Base-by-base conservation (phyloP, 108 stramenopile species). In the Stephanodiscus triporus region DNA sequence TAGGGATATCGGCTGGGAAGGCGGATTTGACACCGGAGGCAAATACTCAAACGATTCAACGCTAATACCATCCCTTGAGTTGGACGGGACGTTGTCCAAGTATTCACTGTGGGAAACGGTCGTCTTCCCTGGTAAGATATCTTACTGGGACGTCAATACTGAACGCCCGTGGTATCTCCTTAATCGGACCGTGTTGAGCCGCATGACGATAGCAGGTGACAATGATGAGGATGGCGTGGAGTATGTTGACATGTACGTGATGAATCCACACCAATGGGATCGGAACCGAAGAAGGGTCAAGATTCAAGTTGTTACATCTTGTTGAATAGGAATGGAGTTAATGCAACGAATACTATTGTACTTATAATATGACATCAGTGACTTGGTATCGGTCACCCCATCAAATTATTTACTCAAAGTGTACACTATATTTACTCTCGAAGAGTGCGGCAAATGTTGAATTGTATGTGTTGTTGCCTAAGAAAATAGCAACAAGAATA, bases 161-260 rank as follows among this genome's bases (percentile, higher is more conserved):
- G 8, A 10, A 0, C 34, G 29, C 22, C 30, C 20, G 20, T 51
- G 29, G 24, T 2, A 68, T 29, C 53, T 68, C 0, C 48, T 68
- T 6, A 50, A 51, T 68, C 22, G 14, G 36, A 68, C 66, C n/a
- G 66, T 68, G 36, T 55, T 68, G 53, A 68, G 51, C 49, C 66
- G 34, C 0, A 61, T 61, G n/a, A 45, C 16, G 43, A 45, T 14
- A 16, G 14, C 14, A 16, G 43, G 14, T 13, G n/a, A 14, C 17
- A 30, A 57, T 29, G 27, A 57, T 9, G 56, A 50, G 24, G 47
- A 47, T 19, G 24, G 1, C 36, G 66, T 68, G 17, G 51, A 68
- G 66, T 68, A 68, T 55, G 66, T 68, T 32, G 66, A 68, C 54
- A 19, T 68, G 4, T 68, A 68, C 40, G 53, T 68, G 53, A 37